Evolutionary conservation across 768 basidiomycete genomes (phyloP).

Genomic region (Phaeotremella fagi): DNA sequence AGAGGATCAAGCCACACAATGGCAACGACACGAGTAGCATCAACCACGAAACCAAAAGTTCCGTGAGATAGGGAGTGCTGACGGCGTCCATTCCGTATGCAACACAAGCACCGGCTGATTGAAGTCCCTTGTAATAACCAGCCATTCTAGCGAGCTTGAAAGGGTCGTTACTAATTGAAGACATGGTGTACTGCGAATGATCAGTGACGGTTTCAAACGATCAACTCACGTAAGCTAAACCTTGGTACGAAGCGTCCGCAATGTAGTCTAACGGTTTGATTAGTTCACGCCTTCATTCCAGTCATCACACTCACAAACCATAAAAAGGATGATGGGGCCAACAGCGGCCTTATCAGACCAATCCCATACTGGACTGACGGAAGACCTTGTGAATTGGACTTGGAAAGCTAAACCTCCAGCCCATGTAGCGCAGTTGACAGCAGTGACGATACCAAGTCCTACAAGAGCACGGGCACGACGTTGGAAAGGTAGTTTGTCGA

Average conservation of each 20-base stretch:
- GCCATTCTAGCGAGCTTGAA: slow-evolving; percentile 53
- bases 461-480: slow-evolving; percentile 51
- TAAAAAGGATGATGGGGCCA: slow-evolving; percentile 52
- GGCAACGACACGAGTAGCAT: slow-evolving; percentile 31
- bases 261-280: slow-evolving; percentile 48
- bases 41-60: slow-evolving; percentile 42
- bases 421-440: slow-evolving; percentile 50
- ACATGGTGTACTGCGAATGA: too few species aligned
- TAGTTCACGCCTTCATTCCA: too few species aligned
- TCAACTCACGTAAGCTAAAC: slow-evolving; percentile 34
- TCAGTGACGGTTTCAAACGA: too few species aligned
- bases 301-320: too few species aligned
- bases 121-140: slow-evolving; percentile 52
- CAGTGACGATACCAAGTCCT: slow-evolving; percentile 48
- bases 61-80: slow-evolving; percentile 52
- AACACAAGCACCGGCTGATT: slow-evolving; percentile 49
- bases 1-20: slow-evolving; percentile 25
- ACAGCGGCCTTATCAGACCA: slow-evolving; percentile 47
- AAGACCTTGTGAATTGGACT: slow-evolving; percentile 49
- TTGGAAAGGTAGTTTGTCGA: slow-evolving; percentile 48
- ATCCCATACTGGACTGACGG: slow-evolving; percentile 44
- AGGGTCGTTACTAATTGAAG: slow-evolving; percentile 54
- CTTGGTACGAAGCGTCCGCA: slow-evolving; percentile 38
- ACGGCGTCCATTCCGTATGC: slow-evolving; percentile 54
- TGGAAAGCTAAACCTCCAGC: slow-evolving; percentile 51